Percentiles rank a stretch among this genome's conserved stretches.
Conservation (phyloP, 495 filamentous ascomycete genomes). For the Diplogelasinospora grovesii region DNA sequence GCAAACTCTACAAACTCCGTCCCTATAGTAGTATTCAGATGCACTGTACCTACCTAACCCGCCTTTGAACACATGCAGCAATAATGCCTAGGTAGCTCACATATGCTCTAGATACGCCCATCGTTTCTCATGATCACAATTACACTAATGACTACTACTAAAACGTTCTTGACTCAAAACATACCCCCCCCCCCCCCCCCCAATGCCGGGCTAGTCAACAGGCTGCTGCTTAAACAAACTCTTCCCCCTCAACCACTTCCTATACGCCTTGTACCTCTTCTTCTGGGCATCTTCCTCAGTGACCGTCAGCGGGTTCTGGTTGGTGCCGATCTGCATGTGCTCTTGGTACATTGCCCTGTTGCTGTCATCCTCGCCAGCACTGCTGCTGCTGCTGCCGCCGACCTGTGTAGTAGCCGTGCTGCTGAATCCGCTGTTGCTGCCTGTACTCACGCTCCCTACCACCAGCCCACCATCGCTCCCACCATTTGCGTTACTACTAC, state of each 20-base stretch:
- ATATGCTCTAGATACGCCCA: no score
- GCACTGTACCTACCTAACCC: no score
- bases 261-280: constrained; percentile 93
- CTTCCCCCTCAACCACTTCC: constrained; percentile 89
- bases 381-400: no score
- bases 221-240: constrained; percentile 87
- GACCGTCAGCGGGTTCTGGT: constrained; percentile 86
- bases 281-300: constrained; percentile 74
- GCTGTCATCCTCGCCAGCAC: constrained; percentile 60
- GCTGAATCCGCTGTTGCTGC: not conserved
- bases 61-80: no score
- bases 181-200: no score
- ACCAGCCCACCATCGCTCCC: not conserved
- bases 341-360: constrained; percentile 64
- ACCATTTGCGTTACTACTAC: no score
- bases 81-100: no score
- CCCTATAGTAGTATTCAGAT: no score
- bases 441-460: not conserved
- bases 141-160: no score
- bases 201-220: constrained; percentile 59
- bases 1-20: no score
- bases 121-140: no score
- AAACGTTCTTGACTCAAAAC: no score
- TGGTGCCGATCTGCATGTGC: constrained; percentile 61
- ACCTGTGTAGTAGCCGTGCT: not conserved